A percentile compares a stretch with the other conserved stretches of the same genome.
Conservation (phyloP, 2,329 filamentous ascomycete genomes). For the Exophiala spinifera region DNA sequence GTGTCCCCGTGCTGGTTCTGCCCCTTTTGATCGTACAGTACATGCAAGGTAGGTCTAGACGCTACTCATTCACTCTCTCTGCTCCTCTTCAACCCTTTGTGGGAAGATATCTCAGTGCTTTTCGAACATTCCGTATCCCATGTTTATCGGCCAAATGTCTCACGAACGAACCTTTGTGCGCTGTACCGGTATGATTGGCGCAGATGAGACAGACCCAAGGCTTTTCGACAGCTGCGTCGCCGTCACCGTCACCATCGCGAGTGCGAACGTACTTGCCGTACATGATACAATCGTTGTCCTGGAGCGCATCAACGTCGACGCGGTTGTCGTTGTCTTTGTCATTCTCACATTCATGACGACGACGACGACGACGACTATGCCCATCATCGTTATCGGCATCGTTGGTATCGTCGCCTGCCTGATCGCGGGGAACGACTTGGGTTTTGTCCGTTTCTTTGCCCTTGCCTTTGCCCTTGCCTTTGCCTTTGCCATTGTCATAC, state of each 20-base stretch:
- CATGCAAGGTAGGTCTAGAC: too few relatives aligned
- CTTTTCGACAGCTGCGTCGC: neutral
- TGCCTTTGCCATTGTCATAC: neutral
- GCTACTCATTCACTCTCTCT: too few relatives aligned
- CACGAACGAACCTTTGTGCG: neutral
- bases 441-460: neutral
- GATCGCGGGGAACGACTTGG: neutral
- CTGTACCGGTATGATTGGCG: neutral
- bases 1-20: too few relatives aligned
- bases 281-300: constrained; percentile 7
- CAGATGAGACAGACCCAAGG: constrained; percentile 10
- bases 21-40: too few relatives aligned
- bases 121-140: neutral
- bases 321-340: neutral
- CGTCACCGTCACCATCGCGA: too few relatives aligned
- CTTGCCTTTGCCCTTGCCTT: neutral
- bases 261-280: constrained; percentile 1
- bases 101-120: neutral
- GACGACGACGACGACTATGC: too few relatives aligned
- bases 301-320: neutral
- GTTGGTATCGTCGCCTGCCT: neutral
- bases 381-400: neutral
- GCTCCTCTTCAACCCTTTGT: neutral
- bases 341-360: neutral
- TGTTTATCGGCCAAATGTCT: neutral